Evolutionary conservation across 1,284 basidiomycete genomes (phyloP).

Genomic region (Ceratobasidium sp.): DNA sequence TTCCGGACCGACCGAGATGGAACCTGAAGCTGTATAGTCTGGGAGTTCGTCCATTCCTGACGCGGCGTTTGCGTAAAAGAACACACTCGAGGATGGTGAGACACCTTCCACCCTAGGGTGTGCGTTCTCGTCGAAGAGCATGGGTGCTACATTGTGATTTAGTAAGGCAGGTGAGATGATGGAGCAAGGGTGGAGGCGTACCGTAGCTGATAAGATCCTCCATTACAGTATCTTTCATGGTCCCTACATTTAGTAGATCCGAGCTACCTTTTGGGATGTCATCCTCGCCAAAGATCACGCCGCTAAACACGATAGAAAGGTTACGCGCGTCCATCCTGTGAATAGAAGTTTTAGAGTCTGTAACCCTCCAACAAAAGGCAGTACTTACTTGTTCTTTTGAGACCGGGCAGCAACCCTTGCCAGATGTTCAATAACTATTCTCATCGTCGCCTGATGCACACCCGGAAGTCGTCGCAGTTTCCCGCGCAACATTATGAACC

Average conservation of each 20-base stretch:
- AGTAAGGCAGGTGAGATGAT: background rate
- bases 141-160: conserved; percentile 30
- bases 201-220: conserved; percentile 82
- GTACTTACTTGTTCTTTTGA: conserved; percentile 70
- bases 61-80: background rate
- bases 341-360: background rate
- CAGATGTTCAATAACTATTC: conserved; percentile 86
- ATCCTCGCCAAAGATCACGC: conserved; percentile 88
- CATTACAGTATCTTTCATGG: conserved; percentile 81
- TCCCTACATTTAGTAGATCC: conserved; percentile 73
- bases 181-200: background rate
- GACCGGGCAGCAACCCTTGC: conserved; percentile 71
- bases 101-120: background rate
- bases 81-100: conserved; percentile 25
- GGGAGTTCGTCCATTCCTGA: conserved; percentile 27
- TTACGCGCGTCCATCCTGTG: conserved; percentile 84
- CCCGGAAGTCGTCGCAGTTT: conserved; percentile 83
- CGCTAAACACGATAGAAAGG: conserved; percentile 82
- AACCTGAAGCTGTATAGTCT: conserved; percentile 11
- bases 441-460: conserved; percentile 89
- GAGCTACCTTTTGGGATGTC: conserved; percentile 71
- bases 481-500: conserved; percentile 73
- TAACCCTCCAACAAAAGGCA: background rate
- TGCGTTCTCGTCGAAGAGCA: conserved; percentile 64
- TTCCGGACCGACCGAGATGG: conserved; percentile 1